These are phyloP conservation scores for Aureobasidium sp. DNA, from an alignment of 2,329 filamentous ascomycete species.

Conservation along the genomic window DNA sequence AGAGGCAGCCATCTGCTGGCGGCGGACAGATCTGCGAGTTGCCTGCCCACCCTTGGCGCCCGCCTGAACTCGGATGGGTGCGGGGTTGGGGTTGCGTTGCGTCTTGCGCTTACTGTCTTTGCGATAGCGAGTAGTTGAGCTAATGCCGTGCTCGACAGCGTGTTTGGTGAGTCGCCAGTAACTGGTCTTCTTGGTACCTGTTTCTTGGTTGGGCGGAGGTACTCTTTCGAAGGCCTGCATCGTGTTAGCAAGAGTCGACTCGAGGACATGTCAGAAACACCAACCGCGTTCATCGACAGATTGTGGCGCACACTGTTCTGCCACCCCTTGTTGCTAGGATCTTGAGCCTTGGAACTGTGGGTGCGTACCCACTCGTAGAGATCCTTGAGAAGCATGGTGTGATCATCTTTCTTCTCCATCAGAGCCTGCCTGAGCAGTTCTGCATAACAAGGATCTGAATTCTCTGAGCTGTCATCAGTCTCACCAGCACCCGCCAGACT, in stretches of 20 bases:
- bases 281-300: conserved; percentile 84
- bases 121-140: conserved; percentile 65
- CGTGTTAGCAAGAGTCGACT: conserved; percentile 13
- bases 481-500: background rate
- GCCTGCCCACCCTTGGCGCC: conserved; percentile 15
- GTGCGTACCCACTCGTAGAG: conserved; percentile 85
- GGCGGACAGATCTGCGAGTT: conserved; percentile 11
- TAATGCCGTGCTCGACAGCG: conserved; percentile 59
- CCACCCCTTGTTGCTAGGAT: conserved; percentile 58
- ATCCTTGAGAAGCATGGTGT: conserved; percentile 69
- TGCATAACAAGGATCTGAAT: conserved; percentile 50
- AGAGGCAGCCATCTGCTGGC: conserved; percentile 4
- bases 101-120: conserved; percentile 29
- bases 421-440: conserved; percentile 71
- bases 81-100: conserved; percentile 12
- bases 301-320: conserved; percentile 95
- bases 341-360: conserved; percentile 67
- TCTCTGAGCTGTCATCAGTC: conserved; percentile 15
- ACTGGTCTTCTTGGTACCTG: conserved; percentile 49
- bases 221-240: conserved; percentile 46
- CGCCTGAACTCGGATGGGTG: conserved; percentile 12
- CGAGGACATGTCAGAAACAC: conserved; percentile 32
- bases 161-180: conserved; percentile 70
- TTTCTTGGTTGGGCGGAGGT: conserved; percentile 39
- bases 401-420: conserved; percentile 39